Percentiles rank a stretch among this genome's conserved stretches.
Evolutionary conservation across 805 yeast species (phyloP).

Genomic region (Saccharomyces kudriavzevii): DNA sequence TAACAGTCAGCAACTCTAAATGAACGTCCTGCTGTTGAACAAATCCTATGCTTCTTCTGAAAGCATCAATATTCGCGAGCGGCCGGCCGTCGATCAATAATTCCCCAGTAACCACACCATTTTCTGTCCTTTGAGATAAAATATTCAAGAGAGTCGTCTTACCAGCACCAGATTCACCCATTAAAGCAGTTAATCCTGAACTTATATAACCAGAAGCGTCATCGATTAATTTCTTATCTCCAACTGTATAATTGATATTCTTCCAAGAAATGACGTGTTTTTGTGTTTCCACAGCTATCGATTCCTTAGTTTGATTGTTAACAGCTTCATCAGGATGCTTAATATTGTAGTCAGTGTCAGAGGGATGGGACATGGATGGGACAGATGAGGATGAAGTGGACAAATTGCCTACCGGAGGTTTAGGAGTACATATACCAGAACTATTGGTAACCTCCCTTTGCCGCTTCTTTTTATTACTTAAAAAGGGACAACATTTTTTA

Average conservation of each 20-base stretch:
- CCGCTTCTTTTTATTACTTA: background rate
- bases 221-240: constrained; percentile 27
- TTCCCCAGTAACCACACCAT: constrained; percentile 49
- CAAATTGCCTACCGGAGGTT: background rate
- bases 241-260: constrained; percentile 44
- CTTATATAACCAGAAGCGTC: constrained; percentile 53
- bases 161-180: constrained; percentile 60
- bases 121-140: constrained; percentile 40
- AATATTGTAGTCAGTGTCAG: background rate
- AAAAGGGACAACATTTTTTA: background rate
- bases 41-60: constrained; percentile 45
- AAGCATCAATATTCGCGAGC: constrained; percentile 33
- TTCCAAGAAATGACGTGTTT: constrained; percentile 51
- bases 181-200: constrained; percentile 51
- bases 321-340: background rate
- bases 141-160: constrained; percentile 49
- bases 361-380: background rate
- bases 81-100: constrained; percentile 46
- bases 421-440: background rate
- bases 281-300: constrained; percentile 4
- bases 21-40: constrained; percentile 52
- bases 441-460: background rate
- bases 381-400: background rate
- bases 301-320: background rate
- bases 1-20: constrained; percentile 39